Percentiles rank a stretch among this genome's conserved stretches.
These are phyloP conservation scores for Coemansia furcata DNA, from an alignment of 192 early-diverging fungal species.

Conservation along the genomic window DNA sequence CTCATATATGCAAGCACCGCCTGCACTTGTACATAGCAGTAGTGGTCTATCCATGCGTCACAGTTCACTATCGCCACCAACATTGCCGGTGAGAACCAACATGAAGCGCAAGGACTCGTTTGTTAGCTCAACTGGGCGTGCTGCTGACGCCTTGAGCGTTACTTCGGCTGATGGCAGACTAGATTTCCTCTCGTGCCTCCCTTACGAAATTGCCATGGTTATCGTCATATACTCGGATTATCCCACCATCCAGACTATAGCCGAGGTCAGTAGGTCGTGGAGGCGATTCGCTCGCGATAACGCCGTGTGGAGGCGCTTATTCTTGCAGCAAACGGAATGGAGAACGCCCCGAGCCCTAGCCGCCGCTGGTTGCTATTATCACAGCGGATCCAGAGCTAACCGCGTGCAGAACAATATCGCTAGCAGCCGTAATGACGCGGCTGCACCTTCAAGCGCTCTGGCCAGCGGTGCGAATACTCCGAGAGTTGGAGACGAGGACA, in stretches of 20 bases:
- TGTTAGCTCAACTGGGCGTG: constrained; percentile 20
- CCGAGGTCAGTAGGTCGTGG: constrained; percentile 68
- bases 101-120: constrained; percentile 52
- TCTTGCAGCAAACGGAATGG: constrained; percentile 57
- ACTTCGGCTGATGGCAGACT: constrained; percentile 13
- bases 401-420: not conserved
- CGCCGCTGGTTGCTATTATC: constrained; percentile 11
- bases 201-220: constrained; percentile 69
- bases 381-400: constrained; percentile 1
- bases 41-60: constrained; percentile 2
- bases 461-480: constrained; percentile 31
- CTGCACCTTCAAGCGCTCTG: constrained; percentile 5
- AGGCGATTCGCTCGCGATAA: constrained; percentile 64
- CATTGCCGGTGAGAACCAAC: not conserved
- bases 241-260: constrained; percentile 59
- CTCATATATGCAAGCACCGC: constrained; percentile 19
- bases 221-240: constrained; percentile 65
- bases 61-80: constrained; percentile 2
- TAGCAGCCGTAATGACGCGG: not conserved
- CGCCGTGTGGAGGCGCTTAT: constrained; percentile 70
- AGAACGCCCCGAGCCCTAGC: constrained; percentile 36
- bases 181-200: constrained; percentile 66
- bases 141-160: not conserved
- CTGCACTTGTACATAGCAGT: constrained; percentile 5
- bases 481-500: constrained; percentile 26